Base-by-base conservation (phyloP, 306 rosid species). In the Lathyrus aphaca region DNA sequence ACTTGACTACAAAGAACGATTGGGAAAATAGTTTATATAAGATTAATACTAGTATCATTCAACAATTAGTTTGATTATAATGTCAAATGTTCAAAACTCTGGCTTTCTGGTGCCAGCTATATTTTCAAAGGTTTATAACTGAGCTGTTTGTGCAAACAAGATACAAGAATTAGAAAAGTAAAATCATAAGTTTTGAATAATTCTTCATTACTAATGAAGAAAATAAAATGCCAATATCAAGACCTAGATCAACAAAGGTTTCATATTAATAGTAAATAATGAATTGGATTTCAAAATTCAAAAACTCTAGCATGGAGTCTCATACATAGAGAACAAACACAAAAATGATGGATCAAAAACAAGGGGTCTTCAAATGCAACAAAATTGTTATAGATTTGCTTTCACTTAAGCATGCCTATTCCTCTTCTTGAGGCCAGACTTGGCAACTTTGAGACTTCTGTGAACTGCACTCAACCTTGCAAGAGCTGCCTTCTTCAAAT, bases 341-440 rank as follows among this genome's bases (percentile, higher is more conserved):
- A 55, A 15, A 66, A 44, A 21, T 19, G 3, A 10, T 3, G 69
- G 40, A 58, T 0, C 40, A 68, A 60, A 66, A 68, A 39, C 44
- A 45, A 16, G 8, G 39, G 17, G 3, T 35, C 39, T 12, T 46
- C 18, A 69, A 68, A 29, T 44, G 69, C 69, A 38, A 43, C 10
- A 19, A 38, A 46, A 64, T 30, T 32, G 58, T 56, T 68, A 18
- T 11, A 14, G 38, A 40, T 58, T 74, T 39, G 43, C 43, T 67
- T 49, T 77, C 71, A 69, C 66, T 75, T 79, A 59, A 1, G 86
- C 89, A 58, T 88, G 96, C 65, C 96, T 92, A 74, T 88, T 92
- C 88, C 86, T 92, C 88, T 92, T 92, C 93, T 89, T 92, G 23
- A 56, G 89, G 60, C 99, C 99, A 13, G 97, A 94, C 85, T 94